These are phyloP conservation scores for Schizochytrium sp. DNA, from an alignment of 108 stramenopile species.

Conservation along the genomic window DNA sequence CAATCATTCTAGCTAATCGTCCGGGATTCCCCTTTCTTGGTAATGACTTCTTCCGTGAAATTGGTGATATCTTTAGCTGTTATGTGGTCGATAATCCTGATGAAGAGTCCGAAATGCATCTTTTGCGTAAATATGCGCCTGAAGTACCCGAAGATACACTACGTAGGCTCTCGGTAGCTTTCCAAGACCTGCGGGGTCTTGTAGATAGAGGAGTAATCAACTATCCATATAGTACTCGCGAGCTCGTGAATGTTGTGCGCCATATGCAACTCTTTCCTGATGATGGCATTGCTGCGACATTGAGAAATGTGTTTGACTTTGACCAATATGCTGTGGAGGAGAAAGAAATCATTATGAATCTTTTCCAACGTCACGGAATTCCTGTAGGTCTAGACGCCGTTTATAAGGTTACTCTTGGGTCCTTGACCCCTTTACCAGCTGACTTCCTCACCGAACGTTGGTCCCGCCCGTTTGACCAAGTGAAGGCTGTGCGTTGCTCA, in stretches of 20 bases:
- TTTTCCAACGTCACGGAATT: constrained; percentile 58
- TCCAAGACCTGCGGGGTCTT: constrained; percentile 79
- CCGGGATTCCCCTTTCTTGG: constrained; percentile 92
- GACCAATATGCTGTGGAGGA: constrained; percentile 77
- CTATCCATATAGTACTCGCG: constrained; percentile 86
- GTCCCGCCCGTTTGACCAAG: not conserved
- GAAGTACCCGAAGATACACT: constrained; percentile 70
- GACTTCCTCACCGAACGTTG: constrained; percentile 7
- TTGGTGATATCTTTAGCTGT: constrained; percentile 83
- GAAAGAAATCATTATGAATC: constrained; percentile 1
- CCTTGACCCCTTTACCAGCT: not conserved
- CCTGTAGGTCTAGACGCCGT: constrained; percentile 41
- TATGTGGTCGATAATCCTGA: constrained; percentile 81
- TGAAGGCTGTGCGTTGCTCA: not conserved
- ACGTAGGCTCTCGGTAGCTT: constrained; percentile 74
- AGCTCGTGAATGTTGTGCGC: constrained; percentile 83
- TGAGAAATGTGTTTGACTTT: constrained; percentile 86
- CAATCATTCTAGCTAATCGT: constrained; percentile 86
- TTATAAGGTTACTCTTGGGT: constrained; percentile 44
- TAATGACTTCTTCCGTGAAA: constrained; percentile 83
- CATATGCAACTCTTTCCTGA: constrained; percentile 83
- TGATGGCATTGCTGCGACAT: constrained; percentile 80
- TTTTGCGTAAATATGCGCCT: constrained; percentile 81
- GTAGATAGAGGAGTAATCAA: constrained; percentile 77
- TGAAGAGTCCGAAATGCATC: constrained; percentile 75